Percentiles rank a stretch among this genome's conserved stretches.
phyloP scores from a whole-genome alignment of 2,329 filamentous ascomycete genomes.

The Xylariaceae sp. region DNA sequence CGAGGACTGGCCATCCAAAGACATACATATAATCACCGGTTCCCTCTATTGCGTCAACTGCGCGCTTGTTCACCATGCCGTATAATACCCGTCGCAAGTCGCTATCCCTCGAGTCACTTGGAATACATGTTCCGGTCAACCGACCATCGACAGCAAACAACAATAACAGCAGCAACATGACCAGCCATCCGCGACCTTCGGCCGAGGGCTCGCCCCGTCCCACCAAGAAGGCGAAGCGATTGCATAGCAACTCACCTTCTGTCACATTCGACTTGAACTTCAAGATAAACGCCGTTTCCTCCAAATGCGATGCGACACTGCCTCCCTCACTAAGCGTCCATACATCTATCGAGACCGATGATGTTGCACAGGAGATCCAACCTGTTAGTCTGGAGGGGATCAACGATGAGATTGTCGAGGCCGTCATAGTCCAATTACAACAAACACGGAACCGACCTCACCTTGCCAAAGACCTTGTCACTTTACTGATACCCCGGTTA shows the following conservation, averaged over 20 bases:
- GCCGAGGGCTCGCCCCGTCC: slow-evolving; percentile 36
- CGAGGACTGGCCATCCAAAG: slow-evolving; percentile 23
- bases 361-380: slow-evolving; percentile 32
- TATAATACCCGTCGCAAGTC: slow-evolving; percentile 98
- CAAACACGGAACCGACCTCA: slow-evolving; percentile 89
- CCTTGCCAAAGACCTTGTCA: slow-evolving; percentile 87
- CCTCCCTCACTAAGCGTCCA: slow-evolving; percentile 65
- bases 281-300: slow-evolving; percentile 30
- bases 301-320: slow-evolving; percentile 68
- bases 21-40: slow-evolving; percentile 9
- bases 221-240: slow-evolving; percentile 72
- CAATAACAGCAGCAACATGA: slow-evolving; percentile 20
- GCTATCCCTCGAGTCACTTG: slow-evolving; percentile 84
- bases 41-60: slow-evolving; percentile 16
- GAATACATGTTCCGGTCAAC: slow-evolving; percentile 73
- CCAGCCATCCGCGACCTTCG: slow-evolving; percentile 26
- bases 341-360: slow-evolving; percentile 39
- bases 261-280: slow-evolving; percentile 29
- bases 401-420: slow-evolving; percentile 93
- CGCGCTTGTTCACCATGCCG: slow-evolving; percentile 56
- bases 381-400: slow-evolving; percentile 78
- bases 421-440: slow-evolving; percentile 81
- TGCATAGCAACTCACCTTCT: slow-evolving; percentile 51
- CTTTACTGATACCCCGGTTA: slow-evolving; percentile 70
- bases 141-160: slow-evolving; percentile 30